Evolutionary conservation across 257 asterid species (phyloP), one percentile per base, ranked within the genome.

Genomic region (Solanum bukasovii): DNA sequence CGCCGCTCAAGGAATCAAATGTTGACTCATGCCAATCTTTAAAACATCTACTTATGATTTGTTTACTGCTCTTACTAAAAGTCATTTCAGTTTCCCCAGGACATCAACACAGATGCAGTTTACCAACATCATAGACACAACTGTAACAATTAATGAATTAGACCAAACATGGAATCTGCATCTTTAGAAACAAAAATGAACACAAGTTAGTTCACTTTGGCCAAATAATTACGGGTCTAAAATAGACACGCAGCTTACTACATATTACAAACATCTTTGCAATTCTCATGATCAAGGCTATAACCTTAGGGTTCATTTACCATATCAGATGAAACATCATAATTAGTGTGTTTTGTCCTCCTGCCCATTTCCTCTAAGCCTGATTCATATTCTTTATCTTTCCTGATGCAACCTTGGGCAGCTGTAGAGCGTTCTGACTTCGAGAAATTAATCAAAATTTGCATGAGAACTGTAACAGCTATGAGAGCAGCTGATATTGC

Each of bases 401-500:
- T 74, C 91, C 87, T 4, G 95, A 96, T n/a, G 94, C 90, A 34
- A 91, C 92, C 87, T 93, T 91, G 87, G 96, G 96, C 95, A 18
- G 98, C 95, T 46, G 93, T 91, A n/a, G 99, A 95, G 75, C 88
- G 91, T 87, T 95, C 98, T 3, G 98, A 90, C 91, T 96, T 97
- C 77, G 98, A 96, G 90, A 94, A 97, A 72, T 93, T 96, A 59
- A 97, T 96, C 98, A 95, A 89, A 88, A 95, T 85, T 84, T 97
- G 98, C 99, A 96, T 96, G 21, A 95, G 93, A 83, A 93, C 49
- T 12, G 96, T 96, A 90, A 96, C 84, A 7, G 90, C 92, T 90
- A 96, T 88, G 71, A 92, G 91, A 25, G 94, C 79, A 16, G 90
- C 92, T 46, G 95, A 91, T 87, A 93, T 84, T 18, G 94, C 63